Percentiles rank a stretch among this genome's conserved stretches.
Evolutionary conservation across 306 rosid species (phyloP).

Genomic region (Vachellia pachyceras): DNA sequence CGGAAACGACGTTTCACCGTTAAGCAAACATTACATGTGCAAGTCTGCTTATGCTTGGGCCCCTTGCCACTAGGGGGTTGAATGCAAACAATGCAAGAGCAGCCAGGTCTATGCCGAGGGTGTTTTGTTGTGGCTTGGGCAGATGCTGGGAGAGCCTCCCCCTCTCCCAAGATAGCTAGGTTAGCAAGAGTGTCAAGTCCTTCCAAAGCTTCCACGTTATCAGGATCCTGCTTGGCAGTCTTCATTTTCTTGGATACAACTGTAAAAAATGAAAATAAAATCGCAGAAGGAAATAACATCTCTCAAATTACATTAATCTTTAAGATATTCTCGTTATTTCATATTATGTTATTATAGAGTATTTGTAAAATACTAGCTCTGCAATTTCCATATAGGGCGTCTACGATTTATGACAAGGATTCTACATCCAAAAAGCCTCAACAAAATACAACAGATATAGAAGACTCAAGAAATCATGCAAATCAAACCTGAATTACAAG

Average conservation of each 20-base stretch:
- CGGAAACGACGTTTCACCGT: slow-evolving; percentile 94
- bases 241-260: slow-evolving; percentile 72
- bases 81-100: slow-evolving; percentile 97
- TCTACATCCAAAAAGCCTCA: slow-evolving; percentile 20
- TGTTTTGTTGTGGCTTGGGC: slow-evolving; percentile 96
- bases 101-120: slow-evolving; percentile 96
- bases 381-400: background rate
- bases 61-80: slow-evolving; percentile 99
- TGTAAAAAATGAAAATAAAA: slow-evolving; percentile 46
- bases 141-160: slow-evolving; percentile 75
- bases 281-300: too few relatives aligned
- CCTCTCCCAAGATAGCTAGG: slow-evolving; percentile 89
- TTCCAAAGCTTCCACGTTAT: slow-evolving; percentile 75
- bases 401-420: slow-evolving; percentile 29
- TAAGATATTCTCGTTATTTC: background rate
- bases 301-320: too few relatives aligned
- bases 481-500: slow-evolving; percentile 71
- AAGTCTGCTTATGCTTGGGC: slow-evolving; percentile 94
- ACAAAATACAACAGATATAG: background rate
- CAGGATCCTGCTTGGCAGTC: slow-evolving; percentile 77
- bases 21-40: slow-evolving; percentile 94
- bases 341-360: background rate
- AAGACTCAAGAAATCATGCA: slow-evolving; percentile 36
- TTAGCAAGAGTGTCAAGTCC: slow-evolving; percentile 94
- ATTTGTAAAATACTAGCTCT: slow-evolving; percentile 23